A percentile compares a stretch with the other conserved stretches of the same genome.
Conservation (phyloP, 2,329 filamentous ascomycete genomes). For the Cladosporium sp. region DNA sequence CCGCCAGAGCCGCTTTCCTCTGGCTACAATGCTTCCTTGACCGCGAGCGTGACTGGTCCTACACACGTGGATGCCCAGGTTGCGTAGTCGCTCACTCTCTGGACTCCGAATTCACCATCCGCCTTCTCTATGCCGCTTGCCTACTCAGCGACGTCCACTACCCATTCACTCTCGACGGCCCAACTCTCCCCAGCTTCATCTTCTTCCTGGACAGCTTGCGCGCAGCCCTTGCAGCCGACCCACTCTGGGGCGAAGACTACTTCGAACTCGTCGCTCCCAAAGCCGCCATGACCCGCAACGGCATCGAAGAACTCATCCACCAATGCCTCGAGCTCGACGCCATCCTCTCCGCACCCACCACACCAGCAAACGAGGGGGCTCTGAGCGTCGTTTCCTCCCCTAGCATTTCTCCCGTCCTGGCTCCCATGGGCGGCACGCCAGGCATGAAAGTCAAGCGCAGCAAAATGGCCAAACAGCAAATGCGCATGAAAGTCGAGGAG, state of each 20-base stretch:
- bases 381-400: not conserved
- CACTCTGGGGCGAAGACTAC: conserved; percentile 42
- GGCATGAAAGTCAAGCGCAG: conserved; percentile 36
- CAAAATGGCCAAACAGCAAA: conserved; percentile 44
- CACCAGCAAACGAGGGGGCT: conserved; percentile 16
- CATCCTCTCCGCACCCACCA: conserved; percentile 22
- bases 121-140: conserved; percentile 45
- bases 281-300: conserved; percentile 38
- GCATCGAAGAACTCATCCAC: conserved; percentile 44
- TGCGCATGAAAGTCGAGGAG: conserved; percentile 41
- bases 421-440: conserved; percentile 24
- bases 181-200: conserved; percentile 33
- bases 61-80: conserved; percentile 52
- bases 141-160: conserved; percentile 42
- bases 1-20: conserved; percentile 54
- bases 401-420: conserved; percentile 20
- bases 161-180: conserved; percentile 30
- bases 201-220: conserved; percentile 42
- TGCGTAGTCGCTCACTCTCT: conserved; percentile 43
- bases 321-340: conserved; percentile 43
- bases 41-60: conserved; percentile 53
- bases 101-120: conserved; percentile 45
- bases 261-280: conserved; percentile 42
- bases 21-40: conserved; percentile 59
- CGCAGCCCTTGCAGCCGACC: conserved; percentile 37